These are phyloP conservation scores for Stachybotrys chartarum DNA, from an alignment of 2,329 filamentous ascomycete species.

Conservation along the genomic window DNA sequence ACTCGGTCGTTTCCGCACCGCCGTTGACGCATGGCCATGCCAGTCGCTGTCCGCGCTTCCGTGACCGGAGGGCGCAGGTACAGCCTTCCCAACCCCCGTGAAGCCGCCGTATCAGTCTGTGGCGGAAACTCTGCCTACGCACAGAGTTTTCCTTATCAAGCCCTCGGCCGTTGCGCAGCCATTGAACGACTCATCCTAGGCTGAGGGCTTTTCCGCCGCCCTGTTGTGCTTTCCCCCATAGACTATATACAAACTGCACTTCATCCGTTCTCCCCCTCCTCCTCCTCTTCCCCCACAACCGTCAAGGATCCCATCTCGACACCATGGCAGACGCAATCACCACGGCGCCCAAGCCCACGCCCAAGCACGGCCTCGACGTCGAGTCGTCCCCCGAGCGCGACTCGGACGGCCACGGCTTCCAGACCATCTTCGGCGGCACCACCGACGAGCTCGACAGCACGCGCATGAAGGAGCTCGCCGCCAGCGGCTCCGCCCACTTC, in stretches of 20 bases:
- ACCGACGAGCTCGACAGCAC: slow-evolving; percentile 22
- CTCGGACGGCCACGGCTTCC: not conserved
- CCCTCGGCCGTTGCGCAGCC: too few relatives aligned
- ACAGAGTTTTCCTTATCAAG: not conserved
- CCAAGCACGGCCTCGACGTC: not conserved
- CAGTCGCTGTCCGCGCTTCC: too few relatives aligned
- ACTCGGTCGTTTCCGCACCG: not conserved
- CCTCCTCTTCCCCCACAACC: not conserved
- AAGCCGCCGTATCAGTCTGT: not conserved
- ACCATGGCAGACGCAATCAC: not conserved
- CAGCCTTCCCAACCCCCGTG: not conserved
- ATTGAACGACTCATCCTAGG: not conserved
- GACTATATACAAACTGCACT: not conserved
- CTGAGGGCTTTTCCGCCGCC: not conserved
- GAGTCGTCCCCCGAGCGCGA: not conserved
- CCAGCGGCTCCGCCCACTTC: slow-evolving; percentile 19
- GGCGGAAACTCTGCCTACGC: not conserved
- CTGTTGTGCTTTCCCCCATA: not conserved
- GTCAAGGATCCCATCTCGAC: not conserved
- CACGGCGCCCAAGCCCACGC: not conserved
- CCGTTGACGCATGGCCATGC: too few relatives aligned
- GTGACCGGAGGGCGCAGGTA: too few relatives aligned
- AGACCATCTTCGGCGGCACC: slow-evolving; percentile 11
- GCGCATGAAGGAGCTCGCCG: slow-evolving; percentile 31
- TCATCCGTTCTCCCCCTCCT: not conserved